A percentile compares a stretch with the other conserved stretches of the same genome.
Evolutionary conservation across 768 basidiomycete genomes (phyloP).

Genomic region (Leccinum subtestaceum): DNA sequence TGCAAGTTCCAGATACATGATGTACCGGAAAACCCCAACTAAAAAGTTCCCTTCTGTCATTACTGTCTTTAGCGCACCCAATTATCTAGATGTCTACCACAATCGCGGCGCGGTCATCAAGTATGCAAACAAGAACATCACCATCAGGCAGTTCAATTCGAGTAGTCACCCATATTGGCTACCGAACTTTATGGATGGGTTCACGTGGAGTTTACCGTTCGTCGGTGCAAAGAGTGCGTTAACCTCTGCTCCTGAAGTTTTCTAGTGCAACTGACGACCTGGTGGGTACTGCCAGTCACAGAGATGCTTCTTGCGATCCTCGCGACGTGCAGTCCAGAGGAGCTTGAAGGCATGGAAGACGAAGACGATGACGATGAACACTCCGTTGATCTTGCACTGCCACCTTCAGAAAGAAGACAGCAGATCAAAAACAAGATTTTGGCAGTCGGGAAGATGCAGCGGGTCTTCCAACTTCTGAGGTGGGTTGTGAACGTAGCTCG

Average conservation of each 20-base stretch:
- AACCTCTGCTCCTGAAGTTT: background rate
- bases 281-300: slow-evolving; percentile 56
- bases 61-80: slow-evolving; percentile 97
- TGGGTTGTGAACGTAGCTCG: slow-evolving; percentile 35
- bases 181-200: slow-evolving; percentile 98
- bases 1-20: slow-evolving; percentile 61
- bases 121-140: slow-evolving; percentile 96
- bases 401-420: slow-evolving; percentile 55
- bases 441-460: slow-evolving; percentile 88
- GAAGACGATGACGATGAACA: slow-evolving; percentile 31
- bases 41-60: slow-evolving; percentile 97
- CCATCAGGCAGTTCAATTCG: slow-evolving; percentile 85
- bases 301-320: slow-evolving; percentile 97
- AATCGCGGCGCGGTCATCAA: slow-evolving; percentile 97
- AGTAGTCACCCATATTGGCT: slow-evolving; percentile 90
- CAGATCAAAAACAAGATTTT: slow-evolving; percentile 93
- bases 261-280: background rate
- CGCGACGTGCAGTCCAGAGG: slow-evolving; percentile 90
- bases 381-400: slow-evolving; percentile 28
- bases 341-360: slow-evolving; percentile 70
- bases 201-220: slow-evolving; percentile 98
- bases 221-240: slow-evolving; percentile 93
- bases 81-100: slow-evolving; percentile 96
- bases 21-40: slow-evolving; percentile 93
- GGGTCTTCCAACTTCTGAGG: slow-evolving; percentile 87